Base-by-base conservation (phyloP, 73 alveolate species). In the Diophrys sp. region DNA sequence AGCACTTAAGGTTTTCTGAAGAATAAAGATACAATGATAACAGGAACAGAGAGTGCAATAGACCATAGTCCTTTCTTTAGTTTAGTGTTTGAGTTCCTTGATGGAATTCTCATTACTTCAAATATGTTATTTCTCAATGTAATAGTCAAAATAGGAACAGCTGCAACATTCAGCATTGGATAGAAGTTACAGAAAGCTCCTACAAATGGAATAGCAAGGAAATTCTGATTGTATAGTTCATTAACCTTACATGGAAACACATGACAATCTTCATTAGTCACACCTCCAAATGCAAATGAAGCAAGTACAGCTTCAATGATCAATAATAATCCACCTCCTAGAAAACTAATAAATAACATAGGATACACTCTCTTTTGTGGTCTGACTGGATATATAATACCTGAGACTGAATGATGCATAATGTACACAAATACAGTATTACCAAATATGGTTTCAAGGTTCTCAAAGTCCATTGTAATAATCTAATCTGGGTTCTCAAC, bases 81-180 rank as follows among this genome's bases (percentile, higher is more conserved):
- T 75, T 57, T 33, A 14, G 75, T 56, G 11, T 14, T 54, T 18
- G 57, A 67, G 0, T 14, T 23, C 56, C 56, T 56, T 74, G 53
- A 24, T 1, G 18, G 75, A 31, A 55, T 55, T 29, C 83, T 75
- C n/a, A 84, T 27, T 0, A 84, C 56, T 53, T 84, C 80, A 75
- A 84, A 62, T 55, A 84, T 56, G 80, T 84, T 84, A 33, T 84
- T 84, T 27, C 92, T 32, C 55, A 84, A 78, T 0, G 87, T 84
- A 56, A 84, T 84, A 32, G 87, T 77, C 56, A 84, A 11, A n/a
- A 84, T 77, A 5, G 92, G 92, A 1, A 84, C 92, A 31, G 87
- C 77, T 1, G 92, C 84, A 5, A 84, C 92, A 71, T 84, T 84
- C 54, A 75, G 77, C 83, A 84, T 75, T 2, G 92, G 92, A 56